phyloP scores from a whole-genome alignment of 306 rosid genomes.

The Dalbergia oliveri region DNA sequence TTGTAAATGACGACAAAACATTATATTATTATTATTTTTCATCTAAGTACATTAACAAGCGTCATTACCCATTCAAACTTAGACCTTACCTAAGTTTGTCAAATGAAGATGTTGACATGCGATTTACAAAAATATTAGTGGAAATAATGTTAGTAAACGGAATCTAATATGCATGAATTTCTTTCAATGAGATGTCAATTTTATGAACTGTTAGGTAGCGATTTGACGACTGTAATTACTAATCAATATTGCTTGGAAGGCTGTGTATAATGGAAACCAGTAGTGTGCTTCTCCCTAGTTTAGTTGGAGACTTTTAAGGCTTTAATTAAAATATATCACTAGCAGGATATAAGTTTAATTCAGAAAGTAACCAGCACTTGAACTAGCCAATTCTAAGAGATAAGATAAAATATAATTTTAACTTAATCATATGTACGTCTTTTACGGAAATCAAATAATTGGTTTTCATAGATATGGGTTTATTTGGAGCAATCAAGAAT shows the following conservation, averaged over 20 bases:
- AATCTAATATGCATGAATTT: conserved; percentile 1
- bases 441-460: neutral
- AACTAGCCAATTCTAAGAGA: neutral
- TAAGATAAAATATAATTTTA: neutral
- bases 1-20: too few relatives aligned
- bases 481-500: neutral
- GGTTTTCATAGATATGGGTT: neutral
- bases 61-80: neutral
- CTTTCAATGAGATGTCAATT: neutral
- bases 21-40: neutral
- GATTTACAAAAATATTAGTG: neutral
- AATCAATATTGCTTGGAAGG: neutral
- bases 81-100: neutral
- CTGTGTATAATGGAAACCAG: neutral
- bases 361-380: neutral
- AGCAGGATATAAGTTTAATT: neutral
- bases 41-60: neutral
- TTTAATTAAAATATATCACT: neutral
- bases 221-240: neutral
- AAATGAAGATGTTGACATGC: neutral
- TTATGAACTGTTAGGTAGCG: neutral
- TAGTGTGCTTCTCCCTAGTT: neutral
- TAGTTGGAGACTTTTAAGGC: neutral
- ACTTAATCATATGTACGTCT: neutral
- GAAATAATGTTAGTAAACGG: neutral